Evolutionary conservation across 2,329 filamentous ascomycete genomes (phyloP), one percentile per base, ranked within the genome.

Genomic region (Phialocephala sp.): DNA sequence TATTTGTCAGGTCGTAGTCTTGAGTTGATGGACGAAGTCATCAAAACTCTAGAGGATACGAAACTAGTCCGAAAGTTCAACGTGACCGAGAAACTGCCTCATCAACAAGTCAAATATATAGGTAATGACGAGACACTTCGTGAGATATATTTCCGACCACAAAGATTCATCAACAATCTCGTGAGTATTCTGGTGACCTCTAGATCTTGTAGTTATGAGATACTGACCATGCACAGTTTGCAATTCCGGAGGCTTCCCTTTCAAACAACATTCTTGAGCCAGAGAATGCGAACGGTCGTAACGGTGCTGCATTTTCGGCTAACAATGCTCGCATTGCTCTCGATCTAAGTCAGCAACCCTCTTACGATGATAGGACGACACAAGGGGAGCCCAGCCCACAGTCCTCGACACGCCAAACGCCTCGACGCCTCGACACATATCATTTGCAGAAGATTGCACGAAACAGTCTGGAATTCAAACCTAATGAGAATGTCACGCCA

Each of bases 111-210:
- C 9, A 27, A 35, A 35, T 54, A 54, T n/a, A 18, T 54, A 15
- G 22, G 50, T 22, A 54, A 27, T 32, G 50, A 54, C 2, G 24
- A 54, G 14, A 18, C 22, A 9, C 6, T 54, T 14, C 50, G 50
- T 27, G 50, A 54, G 50, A 24, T 32, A 32, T 35, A 32, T 24
- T 54, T 54, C 24, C 50, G 24, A n/a, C 50, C 50, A 35, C 50
- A 54, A 35, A 14, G 50, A 54, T 54, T 32, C 15, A 54, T 54
- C 24, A 27, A 54, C 50, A 27, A 35, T 35, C 24, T 54, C 2
- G 50, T 54, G 2, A 32, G 50, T 54, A 35, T 50, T 20, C 8
- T 11, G 2, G 12, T 22, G 14, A 54, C 2, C 6, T 18, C 8
- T 12, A 8, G 15, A 8, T 4, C n/a, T 4, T 15, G 27, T 27